Evolutionary conservation across 2,329 filamentous ascomycete genomes (phyloP).

Genomic region (Daldinia sp.): DNA sequence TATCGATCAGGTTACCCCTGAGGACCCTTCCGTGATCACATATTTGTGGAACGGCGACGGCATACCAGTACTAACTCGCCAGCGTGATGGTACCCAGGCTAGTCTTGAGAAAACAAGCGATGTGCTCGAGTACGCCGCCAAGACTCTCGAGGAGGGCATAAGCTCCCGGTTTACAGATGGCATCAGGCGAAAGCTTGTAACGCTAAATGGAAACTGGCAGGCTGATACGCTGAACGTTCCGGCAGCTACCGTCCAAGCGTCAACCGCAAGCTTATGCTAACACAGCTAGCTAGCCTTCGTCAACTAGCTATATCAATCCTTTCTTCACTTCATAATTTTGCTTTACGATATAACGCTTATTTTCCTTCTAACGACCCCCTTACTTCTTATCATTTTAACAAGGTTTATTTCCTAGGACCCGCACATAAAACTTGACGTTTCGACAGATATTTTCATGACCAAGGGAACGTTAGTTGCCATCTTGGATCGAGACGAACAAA

Average conservation of each 20-base stretch:
- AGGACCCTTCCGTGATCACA: slow-evolving; percentile 49
- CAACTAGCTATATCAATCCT: background rate
- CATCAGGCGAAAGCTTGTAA: slow-evolving; percentile 54
- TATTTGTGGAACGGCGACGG: slow-evolving; percentile 53
- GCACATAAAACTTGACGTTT: no score
- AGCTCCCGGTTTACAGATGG: slow-evolving; percentile 56
- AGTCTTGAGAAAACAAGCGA: slow-evolving; percentile 51
- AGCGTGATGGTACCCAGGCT: slow-evolving; percentile 46
- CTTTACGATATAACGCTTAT: background rate
- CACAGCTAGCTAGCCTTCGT: no score
- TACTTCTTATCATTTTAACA: background rate
- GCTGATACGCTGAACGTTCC: slow-evolving; percentile 37
- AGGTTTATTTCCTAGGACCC: no score
- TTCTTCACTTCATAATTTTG: background rate
- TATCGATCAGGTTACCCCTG: slow-evolving; percentile 53
- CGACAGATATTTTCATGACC: no score
- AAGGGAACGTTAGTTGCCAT: no score
- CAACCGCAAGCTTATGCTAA: slow-evolving; percentile 13
- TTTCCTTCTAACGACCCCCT: background rate
- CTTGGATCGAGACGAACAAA: background rate
- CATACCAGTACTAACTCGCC: slow-evolving; percentile 48
- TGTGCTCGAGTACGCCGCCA: slow-evolving; percentile 53
- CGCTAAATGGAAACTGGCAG: slow-evolving; percentile 53
- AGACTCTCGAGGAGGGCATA: slow-evolving; percentile 51
- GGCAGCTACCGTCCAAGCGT: slow-evolving; percentile 3